Evolutionary conservation across 805 yeast genomes (phyloP), one percentile per base, ranked within the genome.

Genomic region (Pichia phayaonensis): DNA sequence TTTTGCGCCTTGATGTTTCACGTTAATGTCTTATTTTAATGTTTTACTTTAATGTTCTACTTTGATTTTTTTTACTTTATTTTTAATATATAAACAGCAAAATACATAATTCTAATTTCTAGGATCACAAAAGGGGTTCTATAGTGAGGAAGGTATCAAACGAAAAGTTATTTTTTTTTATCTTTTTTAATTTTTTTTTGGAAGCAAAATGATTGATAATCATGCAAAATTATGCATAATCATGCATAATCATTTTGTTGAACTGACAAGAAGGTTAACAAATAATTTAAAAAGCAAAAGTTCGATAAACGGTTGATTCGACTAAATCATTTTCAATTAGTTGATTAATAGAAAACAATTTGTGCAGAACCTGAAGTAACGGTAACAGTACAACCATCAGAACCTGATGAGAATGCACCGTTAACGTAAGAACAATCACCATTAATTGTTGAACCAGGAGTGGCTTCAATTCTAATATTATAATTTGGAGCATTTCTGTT

Each of bases 301-400:
- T 29, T 12, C 5, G 5, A 29, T 13, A 15, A 29, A 10, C 13
- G 26, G 15, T 27, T 40, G 15, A 26, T 26, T 36, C 15, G 18
- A 7, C 21, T 1, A 36, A 16, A 22, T 21, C 16, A 5, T 40
- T 15, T 18, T 36, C 34, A 36, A 36, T 8, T 40, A 22, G 10
- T 6, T 15, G 18, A 40, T 44, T 49, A 58, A 62, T 88, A 89
- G 57, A 90, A 76, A 49, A 89, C 96, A 68, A 85, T 86, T 68
- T 85, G 76, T 56, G 95, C 97, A 57, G 72, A 72, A 69, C 99
- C 98, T 31, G 74, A 68, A 52, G 89, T 80, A 57, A 92, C 95
- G 58, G 95, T 83, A 57, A 85, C 96, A 49, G 98, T 92, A 80
- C 98, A 92, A 60, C 98, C 98, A 61, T 82, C 89, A 43, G 83